Evolutionary conservation across 2,329 filamentous ascomycete species (phyloP).

Genomic region (Aphanocladium album): DNA sequence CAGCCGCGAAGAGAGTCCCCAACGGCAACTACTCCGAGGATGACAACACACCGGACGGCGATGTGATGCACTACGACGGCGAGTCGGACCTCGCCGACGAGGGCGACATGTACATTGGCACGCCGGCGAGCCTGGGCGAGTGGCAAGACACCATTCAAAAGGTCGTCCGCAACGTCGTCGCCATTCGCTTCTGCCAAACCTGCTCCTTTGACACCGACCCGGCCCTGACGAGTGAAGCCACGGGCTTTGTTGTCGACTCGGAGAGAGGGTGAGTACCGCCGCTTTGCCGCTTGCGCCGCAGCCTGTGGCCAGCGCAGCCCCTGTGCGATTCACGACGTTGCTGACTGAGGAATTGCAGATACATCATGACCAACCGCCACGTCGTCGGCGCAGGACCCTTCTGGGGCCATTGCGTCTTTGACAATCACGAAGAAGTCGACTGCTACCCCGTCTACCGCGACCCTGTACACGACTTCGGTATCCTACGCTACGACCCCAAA

Average conservation of each 20-base stretch:
- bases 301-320: not conserved
- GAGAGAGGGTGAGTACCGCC: constrained; percentile 63
- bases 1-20: constrained; percentile 31
- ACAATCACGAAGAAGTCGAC: constrained; percentile 96
- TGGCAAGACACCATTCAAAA: constrained; percentile 96
- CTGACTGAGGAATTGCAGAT: constrained; percentile 34
- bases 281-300: not conserved
- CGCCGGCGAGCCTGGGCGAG: constrained; percentile 48
- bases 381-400: constrained; percentile 94
- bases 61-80: constrained; percentile 32
- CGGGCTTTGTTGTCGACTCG: constrained; percentile 95
- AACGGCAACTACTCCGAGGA: constrained; percentile 47
- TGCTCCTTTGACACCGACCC: constrained; percentile 97
- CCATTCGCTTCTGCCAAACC: constrained; percentile 98
- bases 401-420: constrained; percentile 97
- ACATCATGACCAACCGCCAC: constrained; percentile 84
- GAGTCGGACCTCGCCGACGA: constrained; percentile 39
- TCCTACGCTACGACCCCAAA: constrained; percentile 91
- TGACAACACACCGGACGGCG: constrained; percentile 44
- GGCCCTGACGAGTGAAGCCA: constrained; percentile 90
- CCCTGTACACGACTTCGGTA: constrained; percentile 96
- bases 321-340: not conserved
- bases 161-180: constrained; percentile 92
- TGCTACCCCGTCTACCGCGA: constrained; percentile 96
- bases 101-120: constrained; percentile 32